Base-by-base conservation (phyloP, 495 filamentous ascomycete species). In the Daldinia caldariorum region DNA sequence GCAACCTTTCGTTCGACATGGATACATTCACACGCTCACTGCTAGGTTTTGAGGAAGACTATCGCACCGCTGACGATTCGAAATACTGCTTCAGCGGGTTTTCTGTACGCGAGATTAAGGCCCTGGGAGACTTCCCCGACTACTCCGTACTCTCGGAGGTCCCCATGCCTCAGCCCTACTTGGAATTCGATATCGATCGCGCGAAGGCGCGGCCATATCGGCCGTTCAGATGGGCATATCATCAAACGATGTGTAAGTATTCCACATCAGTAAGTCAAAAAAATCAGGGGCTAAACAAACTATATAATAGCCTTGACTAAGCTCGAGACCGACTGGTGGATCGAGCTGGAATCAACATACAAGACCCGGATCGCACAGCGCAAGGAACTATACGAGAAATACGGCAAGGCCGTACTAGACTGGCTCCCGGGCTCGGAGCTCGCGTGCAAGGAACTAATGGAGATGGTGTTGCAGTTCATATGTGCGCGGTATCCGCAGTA, bases 161-260 rank as follows among this genome's bases (percentile, higher is more conserved):
- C 16, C 92, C 92, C 0, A 77, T 92, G 37, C 94, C 94, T 0
- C 64, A 81, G 12, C 83, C 91, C 0, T 93, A 92, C 70, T 58
- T 58, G 2, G 69, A 76, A 14, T 92, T 91, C 69, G 79, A 90
- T 63, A 89, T 91, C 50, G 77, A 85, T 31, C 89, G 83, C 66
- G 90, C 91, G 0, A 74, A 84, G 16, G 84, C 91, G n/a, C 83
- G 91, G 37, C 91, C 89, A 13, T 90, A 91, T 76, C 84, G 94
- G 31, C 94, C 94, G 0, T 93, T 97, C 53, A 80, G 94, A 75
- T 97, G 94, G 94, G 78, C 83, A 0, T 97, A 97, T 76, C 91
- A 95, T 76, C 94, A 97, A 77, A 96, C 93, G 0, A 97, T 97
- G 94, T 92, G 93, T 96, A 87, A 66, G 89, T 84, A 43, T 3